A percentile compares a stretch with the other conserved stretches of the same genome.
These are phyloP conservation scores for Blastomyces percursus DNA, from an alignment of 2,329 filamentous ascomycete genomes.

Conservation along the genomic window DNA sequence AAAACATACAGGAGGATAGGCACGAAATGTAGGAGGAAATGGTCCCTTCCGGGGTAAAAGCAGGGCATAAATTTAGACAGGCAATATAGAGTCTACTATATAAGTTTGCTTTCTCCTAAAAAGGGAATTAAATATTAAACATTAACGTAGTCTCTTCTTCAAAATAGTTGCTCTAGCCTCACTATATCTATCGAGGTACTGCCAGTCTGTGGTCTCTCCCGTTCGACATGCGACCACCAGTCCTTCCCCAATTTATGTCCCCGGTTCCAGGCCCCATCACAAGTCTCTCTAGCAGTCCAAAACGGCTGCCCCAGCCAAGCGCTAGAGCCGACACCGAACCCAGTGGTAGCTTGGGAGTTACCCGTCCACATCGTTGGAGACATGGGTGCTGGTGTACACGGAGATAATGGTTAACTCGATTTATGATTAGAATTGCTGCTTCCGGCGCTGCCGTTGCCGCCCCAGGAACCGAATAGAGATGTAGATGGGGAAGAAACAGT, in stretches of 20 bases:
- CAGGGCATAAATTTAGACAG: background rate
- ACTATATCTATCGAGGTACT: background rate
- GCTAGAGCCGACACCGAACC: background rate
- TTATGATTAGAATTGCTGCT: slow-evolving; percentile 7
- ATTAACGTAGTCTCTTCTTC: background rate
- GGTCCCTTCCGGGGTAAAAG: background rate
- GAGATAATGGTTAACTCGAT: slow-evolving; percentile 3
- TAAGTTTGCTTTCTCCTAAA: background rate
- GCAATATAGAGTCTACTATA: background rate
- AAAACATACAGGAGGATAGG: background rate
- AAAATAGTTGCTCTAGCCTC: slow-evolving; percentile 6
- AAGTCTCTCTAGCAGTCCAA: slow-evolving; percentile 33
- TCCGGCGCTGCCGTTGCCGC: slow-evolving; percentile 2
- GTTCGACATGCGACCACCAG: slow-evolving; percentile 38
- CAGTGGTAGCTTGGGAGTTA: background rate
- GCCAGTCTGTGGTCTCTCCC: slow-evolving; percentile 23
- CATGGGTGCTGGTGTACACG: slow-evolving; percentile 11
- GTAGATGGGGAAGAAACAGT: slow-evolving; percentile 7
- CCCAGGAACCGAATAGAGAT: slow-evolving; percentile 13
- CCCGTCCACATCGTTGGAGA: slow-evolving; percentile 11
- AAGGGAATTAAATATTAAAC: background rate
- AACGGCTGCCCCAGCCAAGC: slow-evolving; percentile 17
- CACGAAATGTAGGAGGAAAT: background rate
- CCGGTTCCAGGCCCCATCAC: slow-evolving; percentile 36
- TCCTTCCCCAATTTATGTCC: slow-evolving; percentile 29